Conservation (phyloP, 208 protist species). For the Wallacemonas rigidus region DNA sequence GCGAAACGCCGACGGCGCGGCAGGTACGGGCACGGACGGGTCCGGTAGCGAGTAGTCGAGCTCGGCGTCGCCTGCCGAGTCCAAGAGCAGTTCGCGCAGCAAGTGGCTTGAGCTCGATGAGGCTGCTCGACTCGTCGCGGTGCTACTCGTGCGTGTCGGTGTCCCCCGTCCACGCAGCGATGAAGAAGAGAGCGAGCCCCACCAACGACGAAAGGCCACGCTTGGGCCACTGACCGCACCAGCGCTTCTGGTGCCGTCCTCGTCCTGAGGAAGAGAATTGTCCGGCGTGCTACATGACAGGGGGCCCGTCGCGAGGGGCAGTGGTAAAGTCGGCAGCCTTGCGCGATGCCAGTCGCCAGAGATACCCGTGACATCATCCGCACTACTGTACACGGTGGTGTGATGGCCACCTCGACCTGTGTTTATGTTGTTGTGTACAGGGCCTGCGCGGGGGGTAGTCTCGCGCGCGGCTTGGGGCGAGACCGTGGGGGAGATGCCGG, state of each 20-base stretch:
- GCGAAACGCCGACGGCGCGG: not conserved
- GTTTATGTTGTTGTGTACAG: not conserved
- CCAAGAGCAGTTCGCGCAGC: not conserved
- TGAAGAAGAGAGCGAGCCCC: constrained; percentile 4
- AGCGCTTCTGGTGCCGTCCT: not conserved
- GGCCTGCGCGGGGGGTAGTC: no score
- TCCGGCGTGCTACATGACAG: not conserved
- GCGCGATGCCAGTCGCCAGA: not conserved
- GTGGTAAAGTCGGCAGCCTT: not conserved
- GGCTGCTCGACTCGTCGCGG: constrained; percentile 11
- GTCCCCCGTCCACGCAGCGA: not conserved
- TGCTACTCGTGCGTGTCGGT: not conserved
- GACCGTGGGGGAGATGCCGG: no score
- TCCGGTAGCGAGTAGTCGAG: not conserved
- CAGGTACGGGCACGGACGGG: not conserved
- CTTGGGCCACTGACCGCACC: not conserved
- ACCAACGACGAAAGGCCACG: not conserved
- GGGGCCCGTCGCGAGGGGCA: not conserved
- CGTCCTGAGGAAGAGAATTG: not conserved
- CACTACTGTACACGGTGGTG: not conserved
- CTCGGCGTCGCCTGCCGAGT: not conserved
- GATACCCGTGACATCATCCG: not conserved
- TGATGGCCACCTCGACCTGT: not conserved
- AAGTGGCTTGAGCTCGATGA: constrained; percentile 7
- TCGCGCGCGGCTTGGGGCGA: no score